These are phyloP conservation scores for Strobilomyces echinocephalus DNA, from an alignment of 768 basidiomycete genomes.

Conservation along the genomic window DNA sequence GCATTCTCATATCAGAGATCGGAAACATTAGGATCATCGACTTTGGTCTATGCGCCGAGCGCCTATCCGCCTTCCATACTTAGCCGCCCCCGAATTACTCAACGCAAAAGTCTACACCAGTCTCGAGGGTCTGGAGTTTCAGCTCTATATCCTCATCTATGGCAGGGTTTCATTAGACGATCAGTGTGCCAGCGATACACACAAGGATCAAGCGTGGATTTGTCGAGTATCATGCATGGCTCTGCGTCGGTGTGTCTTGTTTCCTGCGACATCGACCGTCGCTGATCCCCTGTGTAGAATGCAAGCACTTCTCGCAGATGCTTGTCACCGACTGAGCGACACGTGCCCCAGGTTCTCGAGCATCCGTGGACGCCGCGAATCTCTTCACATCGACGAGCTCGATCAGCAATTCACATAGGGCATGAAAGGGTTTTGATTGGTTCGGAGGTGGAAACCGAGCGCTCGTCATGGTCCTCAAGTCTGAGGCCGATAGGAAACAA, in stretches of 20 bases:
- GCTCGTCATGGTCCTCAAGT: too few species aligned
- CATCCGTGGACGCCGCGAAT: constrained; percentile 78
- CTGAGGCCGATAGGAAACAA: too few species aligned
- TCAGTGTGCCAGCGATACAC: constrained; percentile 96
- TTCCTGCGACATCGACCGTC: background rate
- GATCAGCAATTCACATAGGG: too few species aligned
- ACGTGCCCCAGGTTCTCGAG: constrained; percentile 80
- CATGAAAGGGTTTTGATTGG: too few species aligned
- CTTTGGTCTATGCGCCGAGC: constrained; percentile 81
- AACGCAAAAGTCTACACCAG: constrained; percentile 97
- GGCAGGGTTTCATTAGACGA: constrained; percentile 99
- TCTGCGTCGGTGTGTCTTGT: constrained; percentile 71
- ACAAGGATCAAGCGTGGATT: constrained; percentile 98
- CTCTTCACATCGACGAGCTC: too few species aligned
- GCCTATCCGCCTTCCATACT: constrained; percentile 95
- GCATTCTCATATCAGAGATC: constrained; percentile 96
- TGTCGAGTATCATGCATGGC: constrained; percentile 97
- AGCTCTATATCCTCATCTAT: constrained; percentile 97
- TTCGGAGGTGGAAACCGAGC: too few species aligned
- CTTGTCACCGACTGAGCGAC: constrained; percentile 88
- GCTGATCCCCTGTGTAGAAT: constrained; percentile 52
- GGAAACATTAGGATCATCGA: constrained; percentile 99
- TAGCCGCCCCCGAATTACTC: constrained; percentile 95
- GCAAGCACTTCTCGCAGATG: constrained; percentile 93
- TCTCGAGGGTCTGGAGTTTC: constrained; percentile 98